phyloP scores from a whole-genome alignment of 139 green algal genomes.

The Edaphochlamys debaryana region DNA sequence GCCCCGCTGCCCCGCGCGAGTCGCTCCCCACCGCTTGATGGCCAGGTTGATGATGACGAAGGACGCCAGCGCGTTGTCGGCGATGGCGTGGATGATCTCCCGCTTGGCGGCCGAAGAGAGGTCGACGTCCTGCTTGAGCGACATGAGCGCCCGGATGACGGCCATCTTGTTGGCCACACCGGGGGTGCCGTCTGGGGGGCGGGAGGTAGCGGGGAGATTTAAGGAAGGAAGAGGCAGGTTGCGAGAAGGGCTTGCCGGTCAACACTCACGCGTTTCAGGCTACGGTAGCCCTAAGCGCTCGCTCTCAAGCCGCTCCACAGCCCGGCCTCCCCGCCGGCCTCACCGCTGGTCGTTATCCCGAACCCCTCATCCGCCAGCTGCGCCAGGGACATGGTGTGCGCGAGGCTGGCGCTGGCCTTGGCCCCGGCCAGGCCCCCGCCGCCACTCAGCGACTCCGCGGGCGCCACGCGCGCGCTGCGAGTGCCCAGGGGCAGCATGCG shows the following conservation, averaged over 20 bases:
- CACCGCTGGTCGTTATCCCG: neutral
- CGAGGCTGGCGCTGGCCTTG: neutral
- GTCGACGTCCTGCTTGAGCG: constrained; percentile 24
- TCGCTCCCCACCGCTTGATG: constrained; percentile 74
- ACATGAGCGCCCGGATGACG: constrained; percentile 12
- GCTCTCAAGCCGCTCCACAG: neutral
- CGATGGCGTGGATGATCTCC: constrained; percentile 66
- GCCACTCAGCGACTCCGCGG: neutral
- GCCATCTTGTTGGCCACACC: constrained; percentile 13
- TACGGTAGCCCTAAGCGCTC: neutral
- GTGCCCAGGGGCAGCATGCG: constrained; percentile 9
- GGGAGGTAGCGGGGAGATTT: too few species aligned
- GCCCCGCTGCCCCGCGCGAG: too few species aligned
- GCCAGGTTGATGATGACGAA: constrained; percentile 91
- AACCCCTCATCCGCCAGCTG: constrained; percentile 25
- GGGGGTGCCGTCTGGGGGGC: constrained; percentile 2
- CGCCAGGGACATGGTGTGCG: constrained; percentile 5
- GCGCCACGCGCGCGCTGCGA: neutral
- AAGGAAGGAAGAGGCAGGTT: too few species aligned
- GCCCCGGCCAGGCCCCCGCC: too few species aligned
- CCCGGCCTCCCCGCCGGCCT: too few species aligned
- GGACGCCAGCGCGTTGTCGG: constrained; percentile 88
- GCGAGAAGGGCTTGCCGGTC: too few species aligned
- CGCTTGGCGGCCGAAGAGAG: constrained; percentile 35
- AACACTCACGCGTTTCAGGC: too few species aligned